Conservation (phyloP, 305 asterid genomes). For the Fraxinus angustifolia region DNA sequence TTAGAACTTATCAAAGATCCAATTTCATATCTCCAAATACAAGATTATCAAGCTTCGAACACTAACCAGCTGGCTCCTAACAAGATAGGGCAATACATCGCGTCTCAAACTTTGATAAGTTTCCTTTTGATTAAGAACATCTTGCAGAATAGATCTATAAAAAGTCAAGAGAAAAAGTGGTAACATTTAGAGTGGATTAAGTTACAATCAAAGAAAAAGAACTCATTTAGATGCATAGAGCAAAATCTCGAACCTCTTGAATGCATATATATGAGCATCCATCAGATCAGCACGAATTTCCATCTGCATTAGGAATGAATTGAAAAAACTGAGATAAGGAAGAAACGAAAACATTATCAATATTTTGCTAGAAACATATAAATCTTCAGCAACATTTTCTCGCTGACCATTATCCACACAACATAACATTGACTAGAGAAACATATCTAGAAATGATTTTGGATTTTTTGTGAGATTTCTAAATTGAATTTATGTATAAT, state of each 20-base stretch:
- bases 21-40: background rate
- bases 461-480: background rate
- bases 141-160: constrained; percentile 74
- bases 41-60: constrained; percentile 19
- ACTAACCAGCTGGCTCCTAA: constrained; percentile 87
- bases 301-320: constrained; percentile 56
- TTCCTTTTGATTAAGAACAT: constrained; percentile 73
- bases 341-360: background rate
- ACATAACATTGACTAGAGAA: background rate
- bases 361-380: constrained; percentile 15
- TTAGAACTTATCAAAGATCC: constrained; percentile 20
- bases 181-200: constrained; percentile 16
- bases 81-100: constrained; percentile 94
- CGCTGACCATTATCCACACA: constrained; percentile 6
- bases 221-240: constrained; percentile 25
- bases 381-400: background rate
- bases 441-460: background rate
- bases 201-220: constrained; percentile 5
- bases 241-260: constrained; percentile 72
- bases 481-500: background rate
- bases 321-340: constrained; percentile 11
- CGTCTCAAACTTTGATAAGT: constrained; percentile 73
- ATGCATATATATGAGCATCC: constrained; percentile 99
- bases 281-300: constrained; percentile 88
- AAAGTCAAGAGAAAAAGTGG: constrained; percentile 19